Conservation (phyloP, 768 basidiomycete species). For the Leccinellum luteum region DNA sequence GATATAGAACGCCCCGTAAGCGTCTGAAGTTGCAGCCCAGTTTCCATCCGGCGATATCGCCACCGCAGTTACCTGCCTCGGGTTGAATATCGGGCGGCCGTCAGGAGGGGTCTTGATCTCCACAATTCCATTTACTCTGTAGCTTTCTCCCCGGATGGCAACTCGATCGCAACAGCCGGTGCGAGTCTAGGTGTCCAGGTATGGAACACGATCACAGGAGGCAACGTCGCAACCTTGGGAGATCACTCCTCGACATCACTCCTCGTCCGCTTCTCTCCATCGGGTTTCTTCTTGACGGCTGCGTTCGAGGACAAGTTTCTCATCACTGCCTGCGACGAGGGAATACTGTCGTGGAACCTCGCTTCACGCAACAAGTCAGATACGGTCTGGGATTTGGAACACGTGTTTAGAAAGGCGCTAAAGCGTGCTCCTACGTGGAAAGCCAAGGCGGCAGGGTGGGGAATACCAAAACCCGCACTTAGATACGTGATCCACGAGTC, state of each 20-base stretch:
- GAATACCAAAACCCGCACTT: not conserved
- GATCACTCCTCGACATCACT: conserved; percentile 6
- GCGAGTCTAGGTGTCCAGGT: conserved; percentile 18
- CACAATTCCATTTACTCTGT: conserved; percentile 12
- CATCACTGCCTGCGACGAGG: conserved; percentile 5
- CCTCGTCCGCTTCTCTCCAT: conserved; percentile 19
- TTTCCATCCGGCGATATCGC: conserved; percentile 22
- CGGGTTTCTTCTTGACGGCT: conserved; percentile 17
- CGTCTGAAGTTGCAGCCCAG: conserved; percentile 13
- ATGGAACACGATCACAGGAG: conserved; percentile 20
- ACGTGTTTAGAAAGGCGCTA: not conserved
- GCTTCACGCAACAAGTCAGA: conserved; percentile 2
- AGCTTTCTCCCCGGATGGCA: conserved; percentile 12
- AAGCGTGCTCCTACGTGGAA: conserved; percentile 2
- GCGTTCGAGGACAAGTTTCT: conserved; percentile 14
- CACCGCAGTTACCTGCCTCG: not conserved
- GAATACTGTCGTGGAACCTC: conserved; percentile 8
- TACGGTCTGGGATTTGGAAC: not conserved
- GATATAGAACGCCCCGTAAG: conserved; percentile 6
- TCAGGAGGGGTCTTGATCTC: conserved; percentile 2
- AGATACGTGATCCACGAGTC: not conserved
- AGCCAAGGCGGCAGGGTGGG: conserved; percentile 1
- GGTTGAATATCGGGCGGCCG: not conserved
- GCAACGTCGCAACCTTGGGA: conserved; percentile 20
- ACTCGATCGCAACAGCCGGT: conserved; percentile 16